Base-by-base conservation (phyloP, 139 green algal species). In the Haematococcus sp. region DNA sequence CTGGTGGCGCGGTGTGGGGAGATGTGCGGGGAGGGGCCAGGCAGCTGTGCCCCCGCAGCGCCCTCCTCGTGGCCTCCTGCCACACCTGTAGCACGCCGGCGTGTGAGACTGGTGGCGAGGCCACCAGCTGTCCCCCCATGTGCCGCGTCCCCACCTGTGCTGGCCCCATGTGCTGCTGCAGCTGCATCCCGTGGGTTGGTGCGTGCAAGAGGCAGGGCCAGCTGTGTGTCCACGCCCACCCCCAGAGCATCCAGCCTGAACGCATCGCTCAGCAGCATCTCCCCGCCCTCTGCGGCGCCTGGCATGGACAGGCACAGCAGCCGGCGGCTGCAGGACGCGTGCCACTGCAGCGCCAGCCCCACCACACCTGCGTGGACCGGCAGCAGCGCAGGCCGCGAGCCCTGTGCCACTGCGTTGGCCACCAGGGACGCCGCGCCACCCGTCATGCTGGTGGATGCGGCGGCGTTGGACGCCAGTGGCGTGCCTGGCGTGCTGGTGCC, bases 271-370 rank as follows among this genome's bases (percentile, higher is more conserved):
- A 59, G 40, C 3, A 75, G 68, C 30, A 63, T 46, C 51, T 16
- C 16, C 68, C 68, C 25, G 16, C 40, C 17, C 16, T 49, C 52
- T 65, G 30, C 68, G 22, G 22, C 19, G 33, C 51, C 44, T 5
- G 76, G 76, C 27, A 82, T 35, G 28, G 76, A 51, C 28, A 77
- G 32, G 35, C 68, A 77, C 28, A 77, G 52, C 35, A 77, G 52
- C 22, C 70, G 70, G 35, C 70, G 52, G 28, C 33, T 55, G 25
- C 61, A 58, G 17, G 70, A 54, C 3, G 65, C 56, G 19, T 52
- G 28, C 76, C 76, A 82, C 15, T 75, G 78, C n/a, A 84, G 16
- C 2, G 78, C 73, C 11, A 63, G 46, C 2, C 68, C 73, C 25
- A 80, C 49, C 3, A 32, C 65, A 15, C 78, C 78, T 35, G 73